Percentiles rank a stretch among this genome's conserved stretches.
phyloP scores from a whole-genome alignment of 208 protist genomes.

The Trypanosomatidae sp. region DNA sequence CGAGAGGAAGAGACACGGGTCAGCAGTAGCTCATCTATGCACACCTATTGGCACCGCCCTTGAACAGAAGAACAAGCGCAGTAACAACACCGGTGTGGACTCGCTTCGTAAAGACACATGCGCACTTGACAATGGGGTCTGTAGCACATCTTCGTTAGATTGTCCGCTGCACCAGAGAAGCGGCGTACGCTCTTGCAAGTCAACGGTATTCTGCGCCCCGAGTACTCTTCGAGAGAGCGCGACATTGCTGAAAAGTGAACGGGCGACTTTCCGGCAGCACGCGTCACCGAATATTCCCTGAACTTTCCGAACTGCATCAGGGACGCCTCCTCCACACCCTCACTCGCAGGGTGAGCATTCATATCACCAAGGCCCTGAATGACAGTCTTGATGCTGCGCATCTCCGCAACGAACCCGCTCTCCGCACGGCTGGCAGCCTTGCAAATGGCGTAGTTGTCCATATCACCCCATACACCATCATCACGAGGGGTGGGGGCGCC shows the following conservation, averaged over 20 bases:
- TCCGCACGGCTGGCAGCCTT: constrained; percentile 47
- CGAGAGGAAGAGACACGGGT: neutral
- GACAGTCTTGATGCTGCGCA: constrained; percentile 39
- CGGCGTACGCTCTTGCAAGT: neutral
- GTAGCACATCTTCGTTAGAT: too few species aligned
- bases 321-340: constrained; percentile 36
- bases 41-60: neutral
- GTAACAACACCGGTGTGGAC: neutral
- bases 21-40: neutral
- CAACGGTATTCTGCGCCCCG: neutral
- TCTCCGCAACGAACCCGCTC: constrained; percentile 47
- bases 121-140: too few species aligned
- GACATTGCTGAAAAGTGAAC: constrained; percentile 16
- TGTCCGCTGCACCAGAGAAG: neutral
- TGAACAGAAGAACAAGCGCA: neutral
- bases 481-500: constrained; percentile 32
- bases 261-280: constrained; percentile 8
- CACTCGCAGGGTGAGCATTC: constrained; percentile 45
- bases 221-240: neutral
- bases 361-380: constrained; percentile 48
- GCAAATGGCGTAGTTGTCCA: neutral
- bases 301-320: constrained; percentile 28
- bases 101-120: neutral
- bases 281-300: constrained; percentile 20
- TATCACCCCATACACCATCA: constrained; percentile 25